Evolutionary conservation across 1,284 basidiomycete species (phyloP).

Genomic region (Rhizoctonia solani): DNA sequence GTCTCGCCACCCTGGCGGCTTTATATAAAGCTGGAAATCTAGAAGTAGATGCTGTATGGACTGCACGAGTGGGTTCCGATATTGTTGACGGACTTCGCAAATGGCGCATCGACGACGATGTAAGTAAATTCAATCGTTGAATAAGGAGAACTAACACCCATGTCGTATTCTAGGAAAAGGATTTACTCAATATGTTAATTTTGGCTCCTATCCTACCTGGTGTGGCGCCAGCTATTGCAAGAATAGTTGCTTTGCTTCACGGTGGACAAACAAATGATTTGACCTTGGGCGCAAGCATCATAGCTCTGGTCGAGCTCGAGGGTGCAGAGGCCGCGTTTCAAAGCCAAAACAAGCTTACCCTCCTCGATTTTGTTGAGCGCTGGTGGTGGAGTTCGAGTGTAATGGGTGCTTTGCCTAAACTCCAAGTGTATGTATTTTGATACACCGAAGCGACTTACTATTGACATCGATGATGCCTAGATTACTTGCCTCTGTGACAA

Average conservation of each 20-base stretch:
- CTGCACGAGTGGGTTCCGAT: conserved; percentile 23
- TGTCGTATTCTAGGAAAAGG: not conserved
- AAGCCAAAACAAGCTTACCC: not conserved
- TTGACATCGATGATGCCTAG: not conserved
- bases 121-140: not conserved
- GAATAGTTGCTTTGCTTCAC: conserved; percentile 1
- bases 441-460: not conserved
- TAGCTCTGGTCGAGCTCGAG: not conserved
- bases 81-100: not conserved
- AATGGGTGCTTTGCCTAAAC: conserved; percentile 37
- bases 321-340: not conserved
- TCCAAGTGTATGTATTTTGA: conserved; percentile 38
- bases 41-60: conserved; percentile 48
- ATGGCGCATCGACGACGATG: conserved; percentile 14
- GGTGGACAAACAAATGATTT: not conserved
- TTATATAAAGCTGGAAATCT: conserved; percentile 56
- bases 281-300: not conserved
- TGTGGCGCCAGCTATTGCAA: conserved; percentile 4
- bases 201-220: conserved; percentile 10
- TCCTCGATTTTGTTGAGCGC: conserved; percentile 9
- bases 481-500: not conserved
- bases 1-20: conserved; percentile 57
- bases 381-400: conserved; percentile 35
- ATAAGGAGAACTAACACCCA: not conserved
- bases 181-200: conserved; percentile 19